Conservation (phyloP, 106 monocot species). For the Platanthera zijinensis region DNA sequence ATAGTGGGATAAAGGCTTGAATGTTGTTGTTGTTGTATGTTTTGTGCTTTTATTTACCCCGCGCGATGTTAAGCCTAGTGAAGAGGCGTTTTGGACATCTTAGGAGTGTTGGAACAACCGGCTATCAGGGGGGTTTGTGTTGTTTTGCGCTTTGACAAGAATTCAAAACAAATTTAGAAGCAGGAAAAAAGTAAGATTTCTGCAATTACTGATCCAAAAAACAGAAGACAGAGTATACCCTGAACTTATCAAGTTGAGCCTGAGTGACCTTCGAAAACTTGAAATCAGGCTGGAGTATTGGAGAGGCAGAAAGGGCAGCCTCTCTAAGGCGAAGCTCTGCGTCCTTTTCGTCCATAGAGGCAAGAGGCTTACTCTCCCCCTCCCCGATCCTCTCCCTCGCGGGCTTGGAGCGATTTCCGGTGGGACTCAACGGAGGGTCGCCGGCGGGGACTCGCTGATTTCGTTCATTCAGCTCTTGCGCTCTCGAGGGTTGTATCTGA, state of each 20-base stretch:
- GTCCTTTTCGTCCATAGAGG: constrained; percentile 1
- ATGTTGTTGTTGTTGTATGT: no score
- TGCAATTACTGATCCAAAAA: background rate
- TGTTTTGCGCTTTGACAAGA: background rate
- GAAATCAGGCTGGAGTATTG: constrained; percentile 34
- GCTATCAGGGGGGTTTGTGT: no score
- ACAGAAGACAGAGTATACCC: constrained; percentile 2
- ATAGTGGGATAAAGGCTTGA: no score
- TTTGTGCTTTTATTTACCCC: no score
- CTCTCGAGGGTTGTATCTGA: no score
- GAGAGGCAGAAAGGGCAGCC: constrained; percentile 31
- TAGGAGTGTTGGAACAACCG: no score
- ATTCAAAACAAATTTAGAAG: background rate
- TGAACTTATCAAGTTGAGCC: constrained; percentile 37
- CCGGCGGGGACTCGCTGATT: no score
- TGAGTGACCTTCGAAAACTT: constrained; percentile 39
- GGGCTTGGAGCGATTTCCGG: background rate
- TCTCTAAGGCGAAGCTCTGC: constrained; percentile 28
- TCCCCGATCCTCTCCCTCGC: background rate
- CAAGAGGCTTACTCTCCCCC: background rate
- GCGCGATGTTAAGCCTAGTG: no score
- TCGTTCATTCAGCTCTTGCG: no score
- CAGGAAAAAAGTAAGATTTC: background rate
- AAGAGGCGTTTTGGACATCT: no score
- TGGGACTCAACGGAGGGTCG: no score